Conservation (phyloP, 2,329 filamentous ascomycete genomes). For the Cladosporium cucumerinum region DNA sequence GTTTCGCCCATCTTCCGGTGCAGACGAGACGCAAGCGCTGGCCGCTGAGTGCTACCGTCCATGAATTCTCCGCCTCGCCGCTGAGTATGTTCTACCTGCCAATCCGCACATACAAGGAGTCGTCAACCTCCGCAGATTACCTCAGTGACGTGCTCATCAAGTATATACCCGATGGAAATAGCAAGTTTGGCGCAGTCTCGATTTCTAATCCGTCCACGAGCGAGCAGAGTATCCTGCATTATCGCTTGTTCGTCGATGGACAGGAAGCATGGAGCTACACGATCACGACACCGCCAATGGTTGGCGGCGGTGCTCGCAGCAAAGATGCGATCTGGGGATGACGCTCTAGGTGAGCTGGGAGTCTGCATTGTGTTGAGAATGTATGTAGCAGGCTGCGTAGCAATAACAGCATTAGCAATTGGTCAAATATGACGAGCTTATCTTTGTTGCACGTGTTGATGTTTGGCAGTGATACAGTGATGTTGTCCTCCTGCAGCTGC, state of each 20-base stretch:
- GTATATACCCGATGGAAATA: slow-evolving; percentile 81
- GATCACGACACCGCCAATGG: slow-evolving; percentile 42
- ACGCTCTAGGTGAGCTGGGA: neutral
- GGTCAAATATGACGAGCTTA: neutral
- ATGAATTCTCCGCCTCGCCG: slow-evolving; percentile 90
- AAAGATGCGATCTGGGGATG: slow-evolving; percentile 48
- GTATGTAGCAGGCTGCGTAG: neutral
- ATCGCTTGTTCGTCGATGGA: slow-evolving; percentile 79
- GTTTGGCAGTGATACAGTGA: neutral
- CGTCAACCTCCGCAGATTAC: slow-evolving; percentile 53
- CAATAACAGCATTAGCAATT: neutral
- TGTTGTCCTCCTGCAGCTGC: neutral
- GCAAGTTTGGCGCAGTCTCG: slow-evolving; percentile 81
- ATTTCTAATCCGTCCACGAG: slow-evolving; percentile 65
- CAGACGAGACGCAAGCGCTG: slow-evolving; percentile 43
- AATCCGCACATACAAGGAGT: slow-evolving; percentile 74
- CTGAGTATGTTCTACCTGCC: slow-evolving; percentile 93
- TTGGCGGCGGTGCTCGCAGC: slow-evolving; percentile 39
- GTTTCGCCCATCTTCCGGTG: slow-evolving; percentile 11
- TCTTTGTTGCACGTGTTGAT: neutral
- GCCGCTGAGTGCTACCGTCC: slow-evolving; percentile 63
- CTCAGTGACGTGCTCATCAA: slow-evolving; percentile 76
- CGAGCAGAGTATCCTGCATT: slow-evolving; percentile 71
- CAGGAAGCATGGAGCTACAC: slow-evolving; percentile 68
- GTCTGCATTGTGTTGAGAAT: neutral